Conservation (phyloP, 495 filamentous ascomycete species). For the Neurospora discreta region DNA sequence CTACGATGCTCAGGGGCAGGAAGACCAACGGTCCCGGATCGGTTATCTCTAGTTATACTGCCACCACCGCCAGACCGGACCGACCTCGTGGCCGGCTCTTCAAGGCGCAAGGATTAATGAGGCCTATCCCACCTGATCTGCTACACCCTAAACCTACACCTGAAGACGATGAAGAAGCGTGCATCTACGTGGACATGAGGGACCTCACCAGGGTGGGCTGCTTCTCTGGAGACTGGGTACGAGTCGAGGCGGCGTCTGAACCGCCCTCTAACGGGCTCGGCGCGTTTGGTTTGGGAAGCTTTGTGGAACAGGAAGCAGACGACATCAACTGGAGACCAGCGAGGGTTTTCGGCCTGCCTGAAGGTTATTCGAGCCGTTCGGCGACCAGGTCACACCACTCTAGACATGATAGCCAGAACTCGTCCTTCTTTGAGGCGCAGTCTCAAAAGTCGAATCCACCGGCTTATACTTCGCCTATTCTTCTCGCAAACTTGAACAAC, state of each 20-base stretch:
- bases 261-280: slow-evolving; percentile 48
- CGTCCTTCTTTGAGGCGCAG: slow-evolving; percentile 46
- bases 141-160: slow-evolving; percentile 68
- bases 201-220: slow-evolving; percentile 80
- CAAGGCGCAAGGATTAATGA: slow-evolving; percentile 65
- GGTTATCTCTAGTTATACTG: slow-evolving; percentile 74
- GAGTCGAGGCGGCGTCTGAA: slow-evolving; percentile 61
- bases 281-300: slow-evolving; percentile 43
- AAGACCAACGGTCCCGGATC: slow-evolving; percentile 65
- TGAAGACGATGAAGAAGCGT: slow-evolving; percentile 75
- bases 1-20: slow-evolving; percentile 49
- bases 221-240: slow-evolving; percentile 98
- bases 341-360: slow-evolving; percentile 78
- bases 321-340: slow-evolving; percentile 57
- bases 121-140: slow-evolving; percentile 61
- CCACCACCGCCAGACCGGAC: slow-evolving; percentile 60
- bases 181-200: slow-evolving; percentile 78
- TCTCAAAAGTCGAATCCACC: slow-evolving; percentile 42
- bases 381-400: slow-evolving; percentile 41
- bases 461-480: slow-evolving; percentile 72
- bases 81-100: slow-evolving; percentile 51
- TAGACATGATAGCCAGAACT: slow-evolving; percentile 36
- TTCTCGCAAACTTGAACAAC: slow-evolving; percentile 72
- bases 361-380: slow-evolving; percentile 46
- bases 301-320: slow-evolving; percentile 33